Percentiles rank a stretch among this genome's conserved stretches.
phyloP scores from a whole-genome alignment of 805 yeast genomes.

The Hyphopichia homilentoma region DNA sequence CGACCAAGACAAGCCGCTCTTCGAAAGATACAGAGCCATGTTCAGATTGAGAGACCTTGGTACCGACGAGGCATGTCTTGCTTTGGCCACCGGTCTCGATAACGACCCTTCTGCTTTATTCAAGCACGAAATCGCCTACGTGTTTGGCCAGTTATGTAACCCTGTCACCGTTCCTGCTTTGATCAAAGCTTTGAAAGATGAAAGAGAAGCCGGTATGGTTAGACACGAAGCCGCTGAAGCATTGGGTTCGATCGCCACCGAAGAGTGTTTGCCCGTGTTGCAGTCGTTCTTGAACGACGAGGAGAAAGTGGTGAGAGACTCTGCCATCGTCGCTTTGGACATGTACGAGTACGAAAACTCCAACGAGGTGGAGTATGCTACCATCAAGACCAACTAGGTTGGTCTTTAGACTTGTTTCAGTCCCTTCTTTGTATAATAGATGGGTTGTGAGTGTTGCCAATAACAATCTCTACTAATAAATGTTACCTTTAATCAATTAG shows the following conservation, averaged over 20 bases:
- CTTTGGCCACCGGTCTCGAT: slow-evolving; percentile 79
- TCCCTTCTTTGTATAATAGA: not conserved
- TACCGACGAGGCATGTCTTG: slow-evolving; percentile 86
- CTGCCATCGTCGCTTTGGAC: slow-evolving; percentile 95
- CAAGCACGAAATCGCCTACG: slow-evolving; percentile 97
- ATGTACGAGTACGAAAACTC: slow-evolving; percentile 96
- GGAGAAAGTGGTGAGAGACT: slow-evolving; percentile 90
- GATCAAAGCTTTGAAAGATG: slow-evolving; percentile 73
- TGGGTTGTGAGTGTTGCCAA: no score
- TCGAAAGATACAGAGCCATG: slow-evolving; percentile 97
- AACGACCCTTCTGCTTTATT: slow-evolving; percentile 88
- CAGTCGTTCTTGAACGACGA: slow-evolving; percentile 73
- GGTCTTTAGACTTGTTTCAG: not conserved
- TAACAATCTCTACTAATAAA: no score
- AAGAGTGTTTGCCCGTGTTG: slow-evolving; percentile 88
- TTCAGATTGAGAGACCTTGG: slow-evolving; percentile 95
- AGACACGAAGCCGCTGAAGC: slow-evolving; percentile 99
- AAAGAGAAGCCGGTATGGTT: slow-evolving; percentile 92
- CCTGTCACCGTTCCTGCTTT: slow-evolving; percentile 90
- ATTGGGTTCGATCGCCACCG: slow-evolving; percentile 93
- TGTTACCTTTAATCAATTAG: not conserved
- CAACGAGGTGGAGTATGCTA: slow-evolving; percentile 72
- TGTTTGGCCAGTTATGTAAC: slow-evolving; percentile 94
- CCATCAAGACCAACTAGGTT: slow-evolving; percentile 17
- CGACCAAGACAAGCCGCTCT: slow-evolving; percentile 73